Evolutionary conservation across 331 rosid genomes (phyloP), one percentile per base, ranked within the genome.

Genomic region (Ulmus americana): DNA sequence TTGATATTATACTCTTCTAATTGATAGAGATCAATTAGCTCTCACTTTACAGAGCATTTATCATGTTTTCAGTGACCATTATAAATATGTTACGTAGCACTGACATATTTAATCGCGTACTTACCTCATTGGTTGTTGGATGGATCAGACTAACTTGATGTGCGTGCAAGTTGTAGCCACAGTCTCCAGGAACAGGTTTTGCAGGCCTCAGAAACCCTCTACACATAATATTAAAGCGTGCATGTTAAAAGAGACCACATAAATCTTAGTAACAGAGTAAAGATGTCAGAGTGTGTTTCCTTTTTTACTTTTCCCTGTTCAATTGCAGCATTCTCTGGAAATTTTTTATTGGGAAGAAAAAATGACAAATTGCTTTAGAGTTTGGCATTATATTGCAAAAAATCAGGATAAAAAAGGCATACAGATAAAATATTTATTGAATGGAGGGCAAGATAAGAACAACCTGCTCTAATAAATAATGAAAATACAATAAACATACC

Each of bases 111-210:
- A 42, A 58, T 38, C 35, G 49, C 44, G 41, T 35, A 39, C 22
- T 16, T 76, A 88, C 97, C 95, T 89, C 84, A 61, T 69, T 77
- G 51, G 91, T 83, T 68, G 74, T 65, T 40, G 95, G 97, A 66
- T 89, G 98, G 59, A 82, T 68, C 55, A 92, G 83, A 61, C 57
- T 62, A 78, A 89, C 70, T 61, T 76, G 81, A 81, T 89, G 86
- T 7, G 97, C 98, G 59, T 92, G 98, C 82, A 92, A 70, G 75
- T 64, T 45, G 74, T 87, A 92, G 61, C 98, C 95, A 82, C 90
- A 85, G 71, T 92, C 98, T 66, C 98, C 98, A 18, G 98, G 98
- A 76, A 89, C 91, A 47, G 98, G 85, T 58, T 77, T 84, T 14
- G 58, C 28, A 20, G 96, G 95, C 67, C 83, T 85, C 49, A 46